These are phyloP conservation scores for Nothopassalora personata DNA, from an alignment of 2,329 filamentous ascomycete species.

Conservation along the genomic window DNA sequence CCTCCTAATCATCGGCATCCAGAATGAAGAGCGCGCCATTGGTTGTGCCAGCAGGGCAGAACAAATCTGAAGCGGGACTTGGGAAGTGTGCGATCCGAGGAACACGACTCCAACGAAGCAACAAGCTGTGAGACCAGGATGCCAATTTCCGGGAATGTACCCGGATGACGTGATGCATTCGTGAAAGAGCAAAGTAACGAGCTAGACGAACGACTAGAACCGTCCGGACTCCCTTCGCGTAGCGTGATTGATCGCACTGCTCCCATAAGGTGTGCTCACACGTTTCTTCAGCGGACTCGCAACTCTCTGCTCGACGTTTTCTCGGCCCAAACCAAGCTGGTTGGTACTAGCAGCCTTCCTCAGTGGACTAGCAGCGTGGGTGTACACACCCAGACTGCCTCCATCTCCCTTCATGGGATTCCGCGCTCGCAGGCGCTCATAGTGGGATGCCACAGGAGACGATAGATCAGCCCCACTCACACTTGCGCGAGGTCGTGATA, in stretches of 20 bases:
- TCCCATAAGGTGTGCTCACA: slow-evolving; percentile 34
- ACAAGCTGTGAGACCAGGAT: background rate
- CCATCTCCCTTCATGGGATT: slow-evolving; percentile 56
- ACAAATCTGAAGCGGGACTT: too few relatives aligned
- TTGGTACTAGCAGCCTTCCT: slow-evolving; percentile 68
- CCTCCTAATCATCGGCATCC: too few relatives aligned
- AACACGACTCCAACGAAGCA: too few relatives aligned
- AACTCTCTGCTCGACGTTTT: slow-evolving; percentile 24
- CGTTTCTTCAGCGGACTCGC: slow-evolving; percentile 42
- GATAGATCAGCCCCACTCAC: slow-evolving; percentile 37
- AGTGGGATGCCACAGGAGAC: slow-evolving; percentile 43
- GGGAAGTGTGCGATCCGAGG: too few relatives aligned
- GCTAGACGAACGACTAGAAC: slow-evolving; percentile 23
- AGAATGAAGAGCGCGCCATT: too few relatives aligned
- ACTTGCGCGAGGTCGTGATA: slow-evolving; percentile 39
- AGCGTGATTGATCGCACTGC: slow-evolving; percentile 7
- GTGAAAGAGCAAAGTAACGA: background rate
- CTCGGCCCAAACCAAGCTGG: slow-evolving; percentile 32
- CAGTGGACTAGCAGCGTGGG: slow-evolving; percentile 74
- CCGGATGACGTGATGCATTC: background rate
- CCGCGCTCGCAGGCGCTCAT: slow-evolving; percentile 44
- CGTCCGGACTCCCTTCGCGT: slow-evolving; percentile 27
- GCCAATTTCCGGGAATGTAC: background rate
- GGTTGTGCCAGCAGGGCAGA: too few relatives aligned
- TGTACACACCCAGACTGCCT: slow-evolving; percentile 74